phyloP scores from a whole-genome alignment of 179 eudicot species.

The Beta corolliflora region DNA sequence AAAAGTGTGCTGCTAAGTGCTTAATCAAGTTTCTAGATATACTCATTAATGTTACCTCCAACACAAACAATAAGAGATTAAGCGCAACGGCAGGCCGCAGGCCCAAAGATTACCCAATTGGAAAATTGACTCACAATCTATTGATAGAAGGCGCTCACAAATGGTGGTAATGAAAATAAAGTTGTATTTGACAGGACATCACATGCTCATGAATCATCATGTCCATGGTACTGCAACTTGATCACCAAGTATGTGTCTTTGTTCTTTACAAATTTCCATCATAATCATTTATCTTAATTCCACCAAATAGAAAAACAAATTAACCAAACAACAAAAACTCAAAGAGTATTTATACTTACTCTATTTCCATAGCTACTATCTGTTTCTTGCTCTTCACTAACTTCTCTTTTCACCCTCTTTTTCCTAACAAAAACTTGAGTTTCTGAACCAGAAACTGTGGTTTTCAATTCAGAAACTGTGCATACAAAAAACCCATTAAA shows the following conservation, averaged over 20 bases:
- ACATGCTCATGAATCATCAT: no score
- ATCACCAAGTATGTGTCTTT: no score
- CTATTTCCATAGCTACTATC: conserved; percentile 29
- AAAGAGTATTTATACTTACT: conserved; percentile 23
- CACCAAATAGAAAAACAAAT: neutral
- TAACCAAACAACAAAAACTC: neutral
- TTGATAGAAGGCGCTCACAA: neutral
- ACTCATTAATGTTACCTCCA: neutral
- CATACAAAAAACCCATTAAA: neutral
- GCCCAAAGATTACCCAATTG: neutral
- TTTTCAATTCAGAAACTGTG: conserved; percentile 24
- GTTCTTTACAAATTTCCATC: no score
- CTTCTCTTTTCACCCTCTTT: conserved; percentile 52
- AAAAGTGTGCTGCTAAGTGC: no score
- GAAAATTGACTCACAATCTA: neutral
- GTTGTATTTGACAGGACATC: neutral
- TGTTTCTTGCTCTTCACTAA: conserved; percentile 23
- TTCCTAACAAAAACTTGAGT: conserved; percentile 47
- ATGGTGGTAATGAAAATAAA: neutral
- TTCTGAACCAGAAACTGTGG: conserved; percentile 36
- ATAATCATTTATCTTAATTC: neutral
- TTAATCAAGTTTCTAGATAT: neutral
- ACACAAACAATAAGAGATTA: neutral
- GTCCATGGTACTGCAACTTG: no score
- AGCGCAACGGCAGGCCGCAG: neutral